phyloP scores from a whole-genome alignment of 2,329 filamentous ascomycete genomes.

The Cercospora nicotianae region DNA sequence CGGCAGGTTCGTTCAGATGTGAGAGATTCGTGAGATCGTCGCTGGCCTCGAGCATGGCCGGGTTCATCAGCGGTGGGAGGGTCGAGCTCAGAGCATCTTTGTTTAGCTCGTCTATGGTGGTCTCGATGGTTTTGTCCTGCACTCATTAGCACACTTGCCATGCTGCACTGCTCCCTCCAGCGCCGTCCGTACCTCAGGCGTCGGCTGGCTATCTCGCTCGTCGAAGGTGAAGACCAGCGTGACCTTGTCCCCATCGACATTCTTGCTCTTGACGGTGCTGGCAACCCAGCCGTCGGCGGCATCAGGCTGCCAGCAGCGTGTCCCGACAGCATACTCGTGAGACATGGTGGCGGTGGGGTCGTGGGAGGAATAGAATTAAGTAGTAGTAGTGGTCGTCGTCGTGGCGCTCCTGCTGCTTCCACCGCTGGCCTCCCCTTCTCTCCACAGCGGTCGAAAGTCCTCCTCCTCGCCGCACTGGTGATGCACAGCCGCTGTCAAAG shows the following conservation, averaged over 20 bases:
- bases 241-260: slow-evolving; percentile 79
- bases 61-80: slow-evolving; percentile 95
- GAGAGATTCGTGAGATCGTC: slow-evolving; percentile 97
- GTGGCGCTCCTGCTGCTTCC: not conserved
- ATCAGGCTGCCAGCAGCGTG: slow-evolving; percentile 97
- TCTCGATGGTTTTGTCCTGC: slow-evolving; percentile 76
- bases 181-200: slow-evolving; percentile 18
- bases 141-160: slow-evolving; percentile 7
- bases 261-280: slow-evolving; percentile 88
- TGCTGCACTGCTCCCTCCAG: not conserved
- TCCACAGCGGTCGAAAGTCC: slow-evolving; percentile 1
- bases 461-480: slow-evolving; percentile 12
- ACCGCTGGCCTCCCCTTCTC: slow-evolving; percentile 13
- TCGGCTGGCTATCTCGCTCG: slow-evolving; percentile 48
- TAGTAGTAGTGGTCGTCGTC: not conserved
- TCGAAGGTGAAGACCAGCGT: slow-evolving; percentile 84
- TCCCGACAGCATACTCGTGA: slow-evolving; percentile 87
- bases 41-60: slow-evolving; percentile 95
- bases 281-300: slow-evolving; percentile 94
- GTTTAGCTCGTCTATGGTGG: slow-evolving; percentile 73
- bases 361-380: slow-evolving; percentile 2
- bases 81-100: slow-evolving; percentile 73
- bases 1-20: slow-evolving; percentile 96
- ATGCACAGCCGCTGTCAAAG: not conserved
- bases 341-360: slow-evolving; percentile 61